These are phyloP conservation scores for Yamadazyma buinensis DNA, from an alignment of 1,139 yeast species.

Conservation along the genomic window DNA sequence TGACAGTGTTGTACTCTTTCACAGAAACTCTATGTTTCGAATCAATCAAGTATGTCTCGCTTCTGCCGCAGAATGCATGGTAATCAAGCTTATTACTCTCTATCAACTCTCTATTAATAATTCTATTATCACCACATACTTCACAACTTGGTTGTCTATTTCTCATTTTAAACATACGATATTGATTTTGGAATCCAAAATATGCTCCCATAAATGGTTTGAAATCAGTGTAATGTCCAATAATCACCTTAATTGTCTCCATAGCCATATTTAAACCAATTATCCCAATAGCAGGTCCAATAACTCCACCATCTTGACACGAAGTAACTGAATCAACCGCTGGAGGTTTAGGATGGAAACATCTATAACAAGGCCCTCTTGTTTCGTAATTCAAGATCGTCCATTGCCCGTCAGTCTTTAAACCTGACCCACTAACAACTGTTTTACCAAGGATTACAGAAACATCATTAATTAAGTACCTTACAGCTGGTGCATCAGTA, in stretches of 20 bases:
- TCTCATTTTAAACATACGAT: conserved; percentile 80
- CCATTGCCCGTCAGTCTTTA: conserved; percentile 88
- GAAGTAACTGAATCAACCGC: conserved; percentile 77
- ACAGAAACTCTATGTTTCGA: conserved; percentile 46
- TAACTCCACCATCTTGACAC: conserved; percentile 92
- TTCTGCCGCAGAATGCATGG: conserved; percentile 67
- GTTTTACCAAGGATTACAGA: conserved; percentile 68
- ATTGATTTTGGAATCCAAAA: conserved; percentile 71
- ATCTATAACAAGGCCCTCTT: conserved; percentile 88
- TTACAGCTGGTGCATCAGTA: conserved; percentile 86
- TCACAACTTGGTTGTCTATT: conserved; percentile 56
- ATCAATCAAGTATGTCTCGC: conserved; percentile 41
- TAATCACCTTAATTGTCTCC: conserved; percentile 74
- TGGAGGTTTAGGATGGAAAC: conserved; percentile 90
- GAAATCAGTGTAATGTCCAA: conserved; percentile 55
- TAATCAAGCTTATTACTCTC: conserved; percentile 54
- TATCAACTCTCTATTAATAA: conserved; percentile 46
- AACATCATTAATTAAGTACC: conserved; percentile 86
- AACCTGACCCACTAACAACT: conserved; percentile 87
- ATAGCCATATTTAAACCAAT: conserved; percentile 88
- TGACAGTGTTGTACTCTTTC: conserved; percentile 25
- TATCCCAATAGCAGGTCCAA: conserved; percentile 93
- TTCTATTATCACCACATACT: conserved; percentile 57
- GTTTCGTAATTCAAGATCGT: conserved; percentile 65
- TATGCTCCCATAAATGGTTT: conserved; percentile 69